phyloP scores from a whole-genome alignment of 257 asterid genomes.

The Ilex asprella region DNA sequence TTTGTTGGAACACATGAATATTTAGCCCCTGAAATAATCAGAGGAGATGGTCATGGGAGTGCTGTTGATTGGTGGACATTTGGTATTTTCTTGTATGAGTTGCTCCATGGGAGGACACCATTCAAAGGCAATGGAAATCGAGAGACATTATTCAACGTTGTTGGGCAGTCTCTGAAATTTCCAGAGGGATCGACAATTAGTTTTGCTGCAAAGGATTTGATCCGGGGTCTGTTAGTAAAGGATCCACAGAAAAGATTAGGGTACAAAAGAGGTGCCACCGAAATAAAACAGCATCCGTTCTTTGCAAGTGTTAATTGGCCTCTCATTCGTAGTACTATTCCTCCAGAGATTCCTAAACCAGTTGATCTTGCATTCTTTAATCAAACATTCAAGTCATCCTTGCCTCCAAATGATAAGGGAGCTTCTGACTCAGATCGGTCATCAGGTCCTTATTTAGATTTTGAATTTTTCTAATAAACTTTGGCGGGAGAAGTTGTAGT shows the following conservation, averaged over 20 bases:
- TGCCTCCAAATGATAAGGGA: slow-evolving; percentile 35
- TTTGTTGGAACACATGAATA: slow-evolving; percentile 96
- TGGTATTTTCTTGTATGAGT: slow-evolving; percentile 77
- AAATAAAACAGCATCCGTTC: slow-evolving; percentile 84
- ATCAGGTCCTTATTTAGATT: slow-evolving; percentile 76
- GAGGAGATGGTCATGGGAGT: slow-evolving; percentile 98
- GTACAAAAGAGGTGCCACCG: slow-evolving; percentile 71
- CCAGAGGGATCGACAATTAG: slow-evolving; percentile 57
- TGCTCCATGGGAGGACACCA: slow-evolving; percentile 85
- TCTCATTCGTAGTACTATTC: slow-evolving; percentile 66
- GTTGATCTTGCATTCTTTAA: slow-evolving; percentile 46
- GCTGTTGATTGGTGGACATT: slow-evolving; percentile 99
- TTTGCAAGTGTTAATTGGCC: slow-evolving; percentile 86
- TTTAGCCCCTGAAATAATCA: slow-evolving; percentile 78
- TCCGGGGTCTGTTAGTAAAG: slow-evolving; percentile 73
- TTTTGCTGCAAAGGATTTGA: slow-evolving; percentile 78
- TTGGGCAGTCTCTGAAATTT: slow-evolving; percentile 68
- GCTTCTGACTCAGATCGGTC: slow-evolving; percentile 56
- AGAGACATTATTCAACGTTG: slow-evolving; percentile 83
- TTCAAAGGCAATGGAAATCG: slow-evolving; percentile 75
- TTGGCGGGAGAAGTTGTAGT: slow-evolving; percentile 16
- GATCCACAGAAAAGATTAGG: slow-evolving; percentile 87
- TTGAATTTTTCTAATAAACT: slow-evolving; percentile 62
- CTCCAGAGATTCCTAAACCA: slow-evolving; percentile 74
- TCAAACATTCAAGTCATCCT: slow-evolving; percentile 35